phyloP scores from a whole-genome alignment of 495 filamentous ascomycete genomes.

The Penicillium angulare region DNA sequence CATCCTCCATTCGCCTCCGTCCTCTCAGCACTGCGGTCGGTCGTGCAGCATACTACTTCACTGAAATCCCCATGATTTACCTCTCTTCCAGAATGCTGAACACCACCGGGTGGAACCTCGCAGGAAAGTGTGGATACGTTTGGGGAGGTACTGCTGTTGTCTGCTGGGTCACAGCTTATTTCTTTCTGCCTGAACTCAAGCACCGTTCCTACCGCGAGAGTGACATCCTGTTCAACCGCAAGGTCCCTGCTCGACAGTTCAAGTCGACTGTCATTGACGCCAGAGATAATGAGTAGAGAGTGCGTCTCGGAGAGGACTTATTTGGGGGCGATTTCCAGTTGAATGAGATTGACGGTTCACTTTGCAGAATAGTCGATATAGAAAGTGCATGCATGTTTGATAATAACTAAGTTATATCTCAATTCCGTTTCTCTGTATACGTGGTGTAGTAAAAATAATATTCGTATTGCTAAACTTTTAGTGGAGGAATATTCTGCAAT shows the following conservation, averaged over 20 bases:
- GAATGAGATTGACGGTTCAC: too few relatives aligned
- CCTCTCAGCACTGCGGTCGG: conserved; percentile 63
- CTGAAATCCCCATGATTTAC: conserved; percentile 61
- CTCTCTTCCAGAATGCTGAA: conserved; percentile 68
- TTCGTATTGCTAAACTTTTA: too few relatives aligned
- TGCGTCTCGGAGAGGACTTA: too few relatives aligned
- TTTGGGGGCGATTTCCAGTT: too few relatives aligned
- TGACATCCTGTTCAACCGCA: conserved; percentile 38
- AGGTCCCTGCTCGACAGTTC: conserved; percentile 31
- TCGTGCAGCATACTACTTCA: conserved; percentile 55
- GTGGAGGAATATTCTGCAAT: too few relatives aligned
- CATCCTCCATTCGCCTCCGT: conserved; percentile 50
- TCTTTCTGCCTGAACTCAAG: conserved; percentile 60
- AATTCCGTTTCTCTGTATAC: too few relatives aligned
- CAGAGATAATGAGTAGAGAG: conserved; percentile 54
- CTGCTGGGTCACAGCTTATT: conserved; percentile 43
- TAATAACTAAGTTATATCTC: too few relatives aligned
- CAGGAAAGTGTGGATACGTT: conserved; percentile 67
- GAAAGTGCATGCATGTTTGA: too few relatives aligned
- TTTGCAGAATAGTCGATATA: too few relatives aligned
- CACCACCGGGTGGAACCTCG: conserved; percentile 59
- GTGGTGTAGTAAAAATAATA: too few relatives aligned
- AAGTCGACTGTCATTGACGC: conserved; percentile 38
- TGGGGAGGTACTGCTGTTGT: conserved; percentile 55
- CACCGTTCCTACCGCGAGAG: conserved; percentile 60